phyloP scores from a whole-genome alignment of 208 protist genomes.

The Vickermania spadyakhi region DNA sequence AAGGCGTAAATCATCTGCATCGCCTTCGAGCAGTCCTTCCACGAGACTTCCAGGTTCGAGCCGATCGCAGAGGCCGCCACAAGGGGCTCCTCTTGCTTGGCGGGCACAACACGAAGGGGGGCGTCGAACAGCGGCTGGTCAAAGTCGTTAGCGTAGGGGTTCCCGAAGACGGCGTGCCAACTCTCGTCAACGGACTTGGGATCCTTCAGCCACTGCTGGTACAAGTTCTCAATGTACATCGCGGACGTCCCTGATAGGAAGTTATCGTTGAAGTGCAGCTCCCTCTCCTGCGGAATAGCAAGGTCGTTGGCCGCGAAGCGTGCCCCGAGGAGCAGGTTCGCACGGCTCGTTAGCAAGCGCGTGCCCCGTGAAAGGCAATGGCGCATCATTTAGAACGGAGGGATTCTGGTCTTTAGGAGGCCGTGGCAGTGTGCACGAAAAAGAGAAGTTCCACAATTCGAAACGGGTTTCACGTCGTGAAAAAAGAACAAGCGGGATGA shows the following conservation, averaged over 20 bases:
- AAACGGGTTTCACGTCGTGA: neutral
- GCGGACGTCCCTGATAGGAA: conserved; percentile 72
- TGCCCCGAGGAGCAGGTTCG: conserved; percentile 2
- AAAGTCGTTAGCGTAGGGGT: conserved; percentile 22
- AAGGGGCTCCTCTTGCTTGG: conserved; percentile 14
- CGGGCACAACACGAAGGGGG: conserved; percentile 60
- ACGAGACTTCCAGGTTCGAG: conserved; percentile 46
- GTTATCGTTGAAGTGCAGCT: conserved; percentile 77
- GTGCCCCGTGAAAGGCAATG: conserved; percentile 13
- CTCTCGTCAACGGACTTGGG: conserved; percentile 63
- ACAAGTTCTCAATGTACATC: conserved; percentile 80
- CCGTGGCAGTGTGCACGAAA: neutral
- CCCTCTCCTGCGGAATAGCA: conserved; percentile 27
- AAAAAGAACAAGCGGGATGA: neutral
- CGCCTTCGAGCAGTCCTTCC: conserved; percentile 63
- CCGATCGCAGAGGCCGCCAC: conserved; percentile 1
- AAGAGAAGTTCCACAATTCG: neutral
- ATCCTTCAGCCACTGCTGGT: conserved; percentile 71
- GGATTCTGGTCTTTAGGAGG: neutral
- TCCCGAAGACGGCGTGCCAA: conserved; percentile 57
- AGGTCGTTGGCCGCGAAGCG: conserved; percentile 6
- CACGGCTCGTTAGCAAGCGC: conserved; percentile 2
- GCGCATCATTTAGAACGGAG: conserved; percentile 74
- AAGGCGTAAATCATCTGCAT: conserved; percentile 88
- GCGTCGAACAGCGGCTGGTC: conserved; percentile 46